Conservation (phyloP, 768 basidiomycete genomes). For the Lepiota subincarnata region DNA sequence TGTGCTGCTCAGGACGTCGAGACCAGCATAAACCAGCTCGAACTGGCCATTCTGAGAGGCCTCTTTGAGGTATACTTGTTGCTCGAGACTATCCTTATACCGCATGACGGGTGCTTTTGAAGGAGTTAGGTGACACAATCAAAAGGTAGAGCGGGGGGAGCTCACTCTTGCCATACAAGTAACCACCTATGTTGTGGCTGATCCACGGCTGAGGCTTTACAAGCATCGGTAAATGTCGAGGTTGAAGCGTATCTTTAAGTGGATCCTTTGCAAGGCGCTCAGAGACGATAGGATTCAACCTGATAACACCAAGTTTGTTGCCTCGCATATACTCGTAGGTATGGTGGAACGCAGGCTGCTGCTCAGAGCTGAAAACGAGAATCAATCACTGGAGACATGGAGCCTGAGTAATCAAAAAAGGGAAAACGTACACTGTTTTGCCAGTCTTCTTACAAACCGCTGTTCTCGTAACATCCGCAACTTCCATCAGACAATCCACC, state of each 20-base stretch:
- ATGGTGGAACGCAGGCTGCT: conserved; percentile 88
- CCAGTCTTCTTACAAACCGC: conserved; percentile 55
- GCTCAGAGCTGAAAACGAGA: conserved; percentile 49
- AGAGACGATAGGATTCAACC: conserved; percentile 76
- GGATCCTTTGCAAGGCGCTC: conserved; percentile 75
- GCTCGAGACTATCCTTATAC: conserved; percentile 86
- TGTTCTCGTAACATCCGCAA: conserved; percentile 69
- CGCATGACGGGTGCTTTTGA: conserved; percentile 74
- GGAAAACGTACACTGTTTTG: conserved; percentile 50
- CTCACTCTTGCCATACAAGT: conserved; percentile 74
- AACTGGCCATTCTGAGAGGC: conserved; percentile 73
- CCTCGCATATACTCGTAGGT: conserved; percentile 93
- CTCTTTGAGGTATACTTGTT: conserved; percentile 69
- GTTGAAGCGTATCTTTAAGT: conserved; percentile 71
- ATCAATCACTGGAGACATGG: conserved; percentile 8
- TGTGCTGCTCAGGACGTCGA: conserved; percentile 87
- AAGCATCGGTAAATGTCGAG: conserved; percentile 95
- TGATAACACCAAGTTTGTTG: conserved; percentile 88
- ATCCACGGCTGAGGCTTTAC: conserved; percentile 88
- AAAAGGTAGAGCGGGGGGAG: conserved; percentile 5
- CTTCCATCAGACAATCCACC: conserved; percentile 79
- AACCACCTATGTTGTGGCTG: conserved; percentile 72
- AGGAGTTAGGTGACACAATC: conserved; percentile 6
- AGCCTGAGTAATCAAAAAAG: not conserved
- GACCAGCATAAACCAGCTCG: conserved; percentile 80